Evolutionary conservation across 2,329 filamentous ascomycete genomes (phyloP).

Genomic region (Nemania sp.): DNA sequence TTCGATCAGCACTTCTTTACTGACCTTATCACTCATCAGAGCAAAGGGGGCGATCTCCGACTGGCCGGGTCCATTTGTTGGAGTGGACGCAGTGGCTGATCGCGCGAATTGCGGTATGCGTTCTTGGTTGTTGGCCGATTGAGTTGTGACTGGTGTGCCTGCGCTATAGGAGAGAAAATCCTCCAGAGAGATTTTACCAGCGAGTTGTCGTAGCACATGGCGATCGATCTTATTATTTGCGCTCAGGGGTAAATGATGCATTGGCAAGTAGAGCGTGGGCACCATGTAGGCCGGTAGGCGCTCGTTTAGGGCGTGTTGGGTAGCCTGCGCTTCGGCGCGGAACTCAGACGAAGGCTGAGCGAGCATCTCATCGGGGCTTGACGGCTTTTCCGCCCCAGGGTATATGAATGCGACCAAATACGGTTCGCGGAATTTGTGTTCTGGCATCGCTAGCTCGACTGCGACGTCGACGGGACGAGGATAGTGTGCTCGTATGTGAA

Average conservation of each 20-base stretch:
- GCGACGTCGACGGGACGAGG: background rate
- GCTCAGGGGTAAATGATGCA: conserved; percentile 11
- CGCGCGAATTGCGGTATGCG: background rate
- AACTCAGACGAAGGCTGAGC: conserved; percentile 9
- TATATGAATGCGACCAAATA: conserved; percentile 22
- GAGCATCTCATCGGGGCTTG: background rate
- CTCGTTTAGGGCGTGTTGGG: background rate
- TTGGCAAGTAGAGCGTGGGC: conserved; percentile 17
- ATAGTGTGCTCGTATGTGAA: conserved; percentile 9
- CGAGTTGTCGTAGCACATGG: background rate
- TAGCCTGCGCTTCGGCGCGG: conserved; percentile 4
- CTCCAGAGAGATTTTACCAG: background rate
- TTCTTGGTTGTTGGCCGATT: background rate
- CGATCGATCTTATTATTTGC: conserved; percentile 8
- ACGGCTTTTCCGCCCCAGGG: background rate
- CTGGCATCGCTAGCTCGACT: conserved; percentile 7
- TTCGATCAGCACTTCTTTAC: background rate
- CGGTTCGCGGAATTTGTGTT: background rate
- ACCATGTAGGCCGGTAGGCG: conserved; percentile 27
- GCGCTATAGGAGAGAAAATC: background rate
- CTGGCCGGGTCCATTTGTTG: background rate
- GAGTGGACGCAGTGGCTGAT: background rate
- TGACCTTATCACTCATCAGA: conserved; percentile 1
- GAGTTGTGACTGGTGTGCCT: background rate
- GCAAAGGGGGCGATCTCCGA: conserved; percentile 7